phyloP scores from a whole-genome alignment of 1,139 yeast genomes.

The Spathaspora sp. region DNA sequence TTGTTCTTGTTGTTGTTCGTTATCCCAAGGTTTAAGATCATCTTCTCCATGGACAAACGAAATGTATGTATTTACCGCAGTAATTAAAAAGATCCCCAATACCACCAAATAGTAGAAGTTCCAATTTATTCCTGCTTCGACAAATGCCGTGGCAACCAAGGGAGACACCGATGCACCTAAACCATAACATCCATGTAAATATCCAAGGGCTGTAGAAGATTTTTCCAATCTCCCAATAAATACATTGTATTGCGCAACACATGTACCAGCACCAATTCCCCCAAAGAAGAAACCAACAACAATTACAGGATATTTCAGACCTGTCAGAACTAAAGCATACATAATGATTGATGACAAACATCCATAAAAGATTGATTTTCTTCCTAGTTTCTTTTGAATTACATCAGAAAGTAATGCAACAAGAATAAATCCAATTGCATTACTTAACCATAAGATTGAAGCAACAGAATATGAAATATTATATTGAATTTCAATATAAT shows the following conservation, averaged over 20 bases:
- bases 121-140: slow-evolving; percentile 51
- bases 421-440: slow-evolving; percentile 44
- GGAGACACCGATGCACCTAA: slow-evolving; percentile 65
- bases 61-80: slow-evolving; percentile 25
- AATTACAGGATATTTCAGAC: slow-evolving; percentile 37
- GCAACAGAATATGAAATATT: slow-evolving; percentile 37
- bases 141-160: slow-evolving; percentile 54
- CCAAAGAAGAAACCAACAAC: slow-evolving; percentile 57
- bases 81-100: slow-evolving; percentile 35
- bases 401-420: slow-evolving; percentile 41
- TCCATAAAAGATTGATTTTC: slow-evolving; percentile 31
- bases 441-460: slow-evolving; percentile 46
- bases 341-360: slow-evolving; percentile 21
- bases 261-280: slow-evolving; percentile 59
- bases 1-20: slow-evolving; percentile 16
- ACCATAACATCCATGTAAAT: slow-evolving; percentile 62
- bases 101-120: slow-evolving; percentile 51
- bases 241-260: slow-evolving; percentile 57
- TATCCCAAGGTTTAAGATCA: slow-evolving; percentile 39
- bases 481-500: slow-evolving; percentile 39
- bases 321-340: slow-evolving; percentile 42
- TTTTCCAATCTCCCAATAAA: slow-evolving; percentile 51
- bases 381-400: slow-evolving; percentile 42
- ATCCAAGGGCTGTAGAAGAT: slow-evolving; percentile 50
- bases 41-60: slow-evolving; percentile 45